phyloP scores from a whole-genome alignment of 148 eudicot genomes.

The Rhododendron simsii region DNA sequence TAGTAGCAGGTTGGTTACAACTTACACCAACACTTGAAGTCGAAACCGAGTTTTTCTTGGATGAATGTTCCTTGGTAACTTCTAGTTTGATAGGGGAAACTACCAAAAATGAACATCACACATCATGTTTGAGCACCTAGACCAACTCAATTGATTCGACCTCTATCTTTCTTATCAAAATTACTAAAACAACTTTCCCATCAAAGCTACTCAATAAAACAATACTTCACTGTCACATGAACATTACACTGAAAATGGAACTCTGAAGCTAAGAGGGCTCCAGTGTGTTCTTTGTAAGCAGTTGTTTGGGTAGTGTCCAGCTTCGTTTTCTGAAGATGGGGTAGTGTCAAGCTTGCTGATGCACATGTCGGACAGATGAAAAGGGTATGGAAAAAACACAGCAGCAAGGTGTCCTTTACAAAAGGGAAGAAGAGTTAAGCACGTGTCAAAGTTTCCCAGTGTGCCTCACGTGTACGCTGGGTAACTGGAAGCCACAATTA shows the following conservation, averaged over 20 bases:
- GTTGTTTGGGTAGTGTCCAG: background rate
- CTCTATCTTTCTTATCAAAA: background rate
- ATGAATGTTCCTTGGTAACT: background rate
- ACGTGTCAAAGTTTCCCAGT: background rate
- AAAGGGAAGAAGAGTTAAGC: background rate
- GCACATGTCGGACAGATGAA: background rate
- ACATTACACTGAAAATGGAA: background rate
- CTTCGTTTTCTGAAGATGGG: background rate
- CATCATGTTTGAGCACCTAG: background rate
- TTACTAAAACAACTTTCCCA: background rate
- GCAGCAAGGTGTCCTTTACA: background rate
- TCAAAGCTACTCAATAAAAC: background rate
- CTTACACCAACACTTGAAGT: background rate
- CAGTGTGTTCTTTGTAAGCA: background rate
- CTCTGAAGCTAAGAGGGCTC: background rate
- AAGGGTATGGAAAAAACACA: background rate
- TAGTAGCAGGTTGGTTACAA: background rate
- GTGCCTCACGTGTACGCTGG: background rate
- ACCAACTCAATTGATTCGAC: background rate
- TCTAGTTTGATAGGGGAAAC: background rate
- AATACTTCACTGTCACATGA: background rate
- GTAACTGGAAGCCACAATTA: background rate
- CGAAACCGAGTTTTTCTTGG: background rate
- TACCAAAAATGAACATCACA: background rate
- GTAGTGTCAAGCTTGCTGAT: background rate